phyloP scores from a whole-genome alignment of 768 basidiomycete genomes.

The Amanita jacksonii region DNA sequence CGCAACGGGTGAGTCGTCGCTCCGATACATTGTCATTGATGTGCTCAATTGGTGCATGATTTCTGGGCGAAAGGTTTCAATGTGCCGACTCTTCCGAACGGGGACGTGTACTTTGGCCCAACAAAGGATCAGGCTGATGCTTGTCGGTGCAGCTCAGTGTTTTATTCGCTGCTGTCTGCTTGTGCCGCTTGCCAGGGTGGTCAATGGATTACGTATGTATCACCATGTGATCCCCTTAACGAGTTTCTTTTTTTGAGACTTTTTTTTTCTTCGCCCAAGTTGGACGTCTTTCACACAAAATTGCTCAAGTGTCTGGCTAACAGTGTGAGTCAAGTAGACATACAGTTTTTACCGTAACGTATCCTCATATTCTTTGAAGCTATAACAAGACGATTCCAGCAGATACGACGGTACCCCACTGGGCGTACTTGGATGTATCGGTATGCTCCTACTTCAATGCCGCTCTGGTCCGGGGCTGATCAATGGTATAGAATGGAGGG shows the following conservation, averaged over 20 bases:
- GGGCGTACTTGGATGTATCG: conserved; percentile 48
- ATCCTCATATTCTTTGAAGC: conserved; percentile 18
- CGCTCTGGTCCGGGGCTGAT: too few relatives aligned
- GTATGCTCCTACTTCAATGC: too few relatives aligned
- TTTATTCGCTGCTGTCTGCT: conserved; percentile 48
- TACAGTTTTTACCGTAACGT: too few relatives aligned
- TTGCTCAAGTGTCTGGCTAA: conserved; percentile 24
- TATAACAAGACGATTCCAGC: conserved; percentile 36
- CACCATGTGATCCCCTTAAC: too few relatives aligned
- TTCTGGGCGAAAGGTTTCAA: neutral
- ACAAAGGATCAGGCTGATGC: conserved; percentile 20
- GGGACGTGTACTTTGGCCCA: conserved; percentile 35
- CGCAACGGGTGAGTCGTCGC: too few relatives aligned
- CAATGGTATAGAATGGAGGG: too few relatives aligned
- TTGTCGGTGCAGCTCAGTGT: conserved; percentile 50
- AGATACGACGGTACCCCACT: conserved; percentile 36
- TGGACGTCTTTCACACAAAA: conserved; percentile 30
- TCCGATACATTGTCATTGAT: neutral
- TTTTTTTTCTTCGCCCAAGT: too few relatives aligned
- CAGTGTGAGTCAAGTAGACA: conserved; percentile 19
- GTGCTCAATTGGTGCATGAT: too few relatives aligned
- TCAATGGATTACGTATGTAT: conserved; percentile 17
- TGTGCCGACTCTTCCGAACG: conserved; percentile 20
- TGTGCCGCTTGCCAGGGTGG: conserved; percentile 50
- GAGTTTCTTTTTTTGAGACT: neutral